phyloP scores from a whole-genome alignment of 2,329 filamentous ascomycete genomes.

The Epichloe elymi region DNA sequence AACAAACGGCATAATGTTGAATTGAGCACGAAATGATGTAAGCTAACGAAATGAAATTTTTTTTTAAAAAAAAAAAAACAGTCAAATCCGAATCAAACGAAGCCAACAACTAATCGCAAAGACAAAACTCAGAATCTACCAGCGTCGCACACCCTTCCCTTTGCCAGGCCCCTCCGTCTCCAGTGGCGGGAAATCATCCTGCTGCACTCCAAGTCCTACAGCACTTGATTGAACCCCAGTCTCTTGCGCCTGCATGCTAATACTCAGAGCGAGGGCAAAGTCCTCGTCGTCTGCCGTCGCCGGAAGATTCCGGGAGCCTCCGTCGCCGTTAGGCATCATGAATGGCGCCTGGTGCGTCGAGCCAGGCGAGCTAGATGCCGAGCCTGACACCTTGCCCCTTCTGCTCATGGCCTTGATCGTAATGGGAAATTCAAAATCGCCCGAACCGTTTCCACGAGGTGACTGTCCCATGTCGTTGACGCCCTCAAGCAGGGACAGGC shows the following conservation, averaged over 20 bases:
- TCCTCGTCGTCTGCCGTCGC: slow-evolving; percentile 34
- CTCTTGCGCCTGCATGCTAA: slow-evolving; percentile 45
- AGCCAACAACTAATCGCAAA: neutral
- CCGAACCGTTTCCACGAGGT: slow-evolving; percentile 30
- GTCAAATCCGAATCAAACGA: neutral
- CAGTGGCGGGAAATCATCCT: slow-evolving; percentile 28
- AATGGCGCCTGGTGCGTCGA: slow-evolving; percentile 23
- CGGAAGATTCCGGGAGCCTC: slow-evolving; percentile 4
- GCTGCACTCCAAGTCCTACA: slow-evolving; percentile 6
- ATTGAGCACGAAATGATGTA: neutral
- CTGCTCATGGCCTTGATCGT: slow-evolving; percentile 31
- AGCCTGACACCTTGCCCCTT: slow-evolving; percentile 24
- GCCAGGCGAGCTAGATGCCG: slow-evolving; percentile 19
- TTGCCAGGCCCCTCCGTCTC: slow-evolving; percentile 29
- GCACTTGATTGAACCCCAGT: slow-evolving; percentile 1
- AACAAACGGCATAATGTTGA: slow-evolving; percentile 1
- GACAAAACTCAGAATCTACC: neutral
- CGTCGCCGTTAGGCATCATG: slow-evolving; percentile 9
- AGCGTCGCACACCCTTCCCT: slow-evolving; percentile 23
- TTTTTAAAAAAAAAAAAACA: neutral
- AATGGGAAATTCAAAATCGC: slow-evolving; percentile 39
- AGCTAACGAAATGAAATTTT: neutral
- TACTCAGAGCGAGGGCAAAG: slow-evolving; percentile 43
- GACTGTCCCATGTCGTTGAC: slow-evolving; percentile 34
- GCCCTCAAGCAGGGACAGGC: slow-evolving; percentile 45